A percentile compares a stretch with the other conserved stretches of the same genome.
These are phyloP conservation scores for Shiraia bambusicola DNA, from an alignment of 2,329 filamentous ascomycete species.

Conservation along the genomic window DNA sequence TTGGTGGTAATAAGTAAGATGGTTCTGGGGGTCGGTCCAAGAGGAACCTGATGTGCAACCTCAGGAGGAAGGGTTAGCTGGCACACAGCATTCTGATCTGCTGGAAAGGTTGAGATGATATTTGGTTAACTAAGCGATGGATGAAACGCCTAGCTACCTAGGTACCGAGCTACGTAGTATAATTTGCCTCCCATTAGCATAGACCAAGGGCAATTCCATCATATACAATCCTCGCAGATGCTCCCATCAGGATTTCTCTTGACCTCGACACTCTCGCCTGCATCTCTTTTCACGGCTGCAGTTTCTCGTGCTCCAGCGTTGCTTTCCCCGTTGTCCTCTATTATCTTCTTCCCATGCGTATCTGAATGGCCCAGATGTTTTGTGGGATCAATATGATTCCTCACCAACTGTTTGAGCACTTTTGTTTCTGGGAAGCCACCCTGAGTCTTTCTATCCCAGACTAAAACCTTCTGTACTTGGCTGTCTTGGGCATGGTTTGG, in stretches of 20 bases:
- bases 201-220: conserved; percentile 7
- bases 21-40: background rate
- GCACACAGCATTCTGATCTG: background rate
- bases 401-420: conserved; percentile 79
- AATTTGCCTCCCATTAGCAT: background rate
- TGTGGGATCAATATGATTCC: conserved; percentile 78
- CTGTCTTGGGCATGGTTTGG: conserved; percentile 13
- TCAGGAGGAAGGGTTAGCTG: background rate
- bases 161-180: no score
- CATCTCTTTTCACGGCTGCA: background rate
- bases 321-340: conserved; percentile 5
- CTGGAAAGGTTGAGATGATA: no score
- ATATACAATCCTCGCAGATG: conserved; percentile 43
- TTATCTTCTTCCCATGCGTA: conserved; percentile 42
- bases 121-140: no score
- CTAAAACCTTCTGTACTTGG: conserved; percentile 53
- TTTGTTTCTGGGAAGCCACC: conserved; percentile 95
- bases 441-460: conserved; percentile 88
- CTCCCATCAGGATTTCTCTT: conserved; percentile 40
- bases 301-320: background rate
- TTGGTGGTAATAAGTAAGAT: conserved; percentile 6
- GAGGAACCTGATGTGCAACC: background rate
- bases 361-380: conserved; percentile 74
- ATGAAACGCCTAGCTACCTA: no score
- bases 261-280: conserved; percentile 7